Conservation (phyloP, 2,329 filamentous ascomycete species). For the Grosmannia huntii region DNA sequence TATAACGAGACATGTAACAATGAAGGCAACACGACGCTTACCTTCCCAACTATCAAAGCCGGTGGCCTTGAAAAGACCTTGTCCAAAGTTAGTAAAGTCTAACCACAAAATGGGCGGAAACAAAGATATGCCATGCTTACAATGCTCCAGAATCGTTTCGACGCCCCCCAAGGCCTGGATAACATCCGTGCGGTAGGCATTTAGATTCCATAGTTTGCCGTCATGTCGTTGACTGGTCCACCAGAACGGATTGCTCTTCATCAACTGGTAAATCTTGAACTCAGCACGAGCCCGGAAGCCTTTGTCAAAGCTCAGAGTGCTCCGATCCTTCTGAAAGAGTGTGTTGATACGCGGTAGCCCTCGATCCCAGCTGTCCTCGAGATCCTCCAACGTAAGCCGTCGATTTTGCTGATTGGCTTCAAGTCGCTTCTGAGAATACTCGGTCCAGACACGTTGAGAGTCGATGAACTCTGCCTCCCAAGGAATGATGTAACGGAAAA, state of each 20-base stretch:
- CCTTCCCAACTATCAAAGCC: constrained; percentile 97
- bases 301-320: constrained; percentile 95
- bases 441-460: constrained; percentile 96
- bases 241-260: constrained; percentile 99
- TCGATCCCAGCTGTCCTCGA: constrained; percentile 97
- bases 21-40: neutral
- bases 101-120: neutral
- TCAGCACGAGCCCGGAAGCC: constrained; percentile 91
- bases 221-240: constrained; percentile 98
- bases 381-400: constrained; percentile 82
- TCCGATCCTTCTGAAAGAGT: constrained; percentile 95
- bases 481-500: constrained; percentile 97
- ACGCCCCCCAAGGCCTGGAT: constrained; percentile 95
- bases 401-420: constrained; percentile 97
- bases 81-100: neutral
- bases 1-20: neutral
- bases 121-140: constrained; percentile 20
- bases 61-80: constrained; percentile 73
- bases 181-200: constrained; percentile 79
- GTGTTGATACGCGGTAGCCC: constrained; percentile 97
- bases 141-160: constrained; percentile 95
- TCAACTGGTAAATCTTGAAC: constrained; percentile 96
- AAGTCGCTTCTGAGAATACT: constrained; percentile 94
- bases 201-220: constrained; percentile 94
- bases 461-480: constrained; percentile 99